phyloP scores from a whole-genome alignment of 176 grass and related monocot genomes.

The Paspalum vaginatum region DNA sequence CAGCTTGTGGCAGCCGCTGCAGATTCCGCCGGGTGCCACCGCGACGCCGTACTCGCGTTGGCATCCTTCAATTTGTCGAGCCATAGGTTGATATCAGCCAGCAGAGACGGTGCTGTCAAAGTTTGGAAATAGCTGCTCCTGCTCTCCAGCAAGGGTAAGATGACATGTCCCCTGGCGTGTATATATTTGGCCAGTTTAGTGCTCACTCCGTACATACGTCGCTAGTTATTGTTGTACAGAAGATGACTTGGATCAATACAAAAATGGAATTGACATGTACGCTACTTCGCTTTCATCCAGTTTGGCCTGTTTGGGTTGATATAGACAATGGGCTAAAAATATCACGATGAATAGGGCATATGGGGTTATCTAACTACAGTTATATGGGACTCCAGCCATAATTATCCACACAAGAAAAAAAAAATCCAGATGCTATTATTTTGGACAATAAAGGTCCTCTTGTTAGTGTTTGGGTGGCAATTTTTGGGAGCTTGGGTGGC shows the following conservation, averaged over 20 bases:
- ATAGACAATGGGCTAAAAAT: background rate
- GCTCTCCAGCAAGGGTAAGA: background rate
- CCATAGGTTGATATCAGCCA: slow-evolving; percentile 85
- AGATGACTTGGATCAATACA: slow-evolving; percentile 14
- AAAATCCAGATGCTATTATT: background rate
- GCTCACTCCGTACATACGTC: slow-evolving; percentile 22
- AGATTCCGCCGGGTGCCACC: slow-evolving; percentile 82
- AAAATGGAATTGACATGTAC: background rate
- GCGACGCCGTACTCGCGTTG: slow-evolving; percentile 70
- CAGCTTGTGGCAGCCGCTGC: slow-evolving; percentile 70
- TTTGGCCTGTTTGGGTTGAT: background rate
- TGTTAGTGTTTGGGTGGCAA: background rate
- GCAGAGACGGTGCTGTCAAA: slow-evolving; percentile 91
- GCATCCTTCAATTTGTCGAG: slow-evolving; percentile 85
- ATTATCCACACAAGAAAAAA: background rate
- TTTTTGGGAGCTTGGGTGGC: background rate
- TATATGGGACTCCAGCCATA: background rate
- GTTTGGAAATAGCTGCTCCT: slow-evolving; percentile 80
- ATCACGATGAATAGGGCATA: background rate
- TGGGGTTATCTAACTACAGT: background rate
- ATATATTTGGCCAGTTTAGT: slow-evolving; percentile 38
- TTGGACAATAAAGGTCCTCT: background rate
- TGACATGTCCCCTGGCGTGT: slow-evolving; percentile 14
- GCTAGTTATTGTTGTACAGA: slow-evolving; percentile 39
- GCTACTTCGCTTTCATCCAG: background rate